phyloP scores from a whole-genome alignment of 2,329 filamentous ascomycete species.

The Thielaviopsis ethacetica region DNA sequence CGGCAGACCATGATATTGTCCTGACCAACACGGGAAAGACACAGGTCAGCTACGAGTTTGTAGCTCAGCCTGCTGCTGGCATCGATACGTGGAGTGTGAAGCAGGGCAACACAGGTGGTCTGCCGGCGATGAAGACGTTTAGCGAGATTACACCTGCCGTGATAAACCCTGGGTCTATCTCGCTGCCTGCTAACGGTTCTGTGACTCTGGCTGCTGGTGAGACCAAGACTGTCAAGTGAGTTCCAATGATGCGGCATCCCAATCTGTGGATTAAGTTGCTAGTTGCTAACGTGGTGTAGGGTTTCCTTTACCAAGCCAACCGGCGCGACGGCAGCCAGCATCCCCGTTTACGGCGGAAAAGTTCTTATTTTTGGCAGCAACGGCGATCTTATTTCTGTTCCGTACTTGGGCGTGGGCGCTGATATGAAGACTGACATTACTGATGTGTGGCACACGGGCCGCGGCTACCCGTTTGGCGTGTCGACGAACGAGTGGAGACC shows the following conservation, averaged over 20 bases:
- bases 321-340: constrained; percentile 16
- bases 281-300: background rate
- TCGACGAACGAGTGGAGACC: background rate
- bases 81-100: constrained; percentile 18
- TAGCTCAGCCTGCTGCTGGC: constrained; percentile 25
- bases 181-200: background rate
- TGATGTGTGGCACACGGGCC: background rate
- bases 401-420: constrained; percentile 14
- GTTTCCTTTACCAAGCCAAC: constrained; percentile 12
- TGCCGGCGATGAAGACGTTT: background rate
- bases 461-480: background rate
- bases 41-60: constrained; percentile 25
- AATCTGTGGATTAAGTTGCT: background rate
- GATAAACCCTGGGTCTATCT: background rate
- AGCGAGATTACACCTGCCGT: background rate
- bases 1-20: constrained; percentile 18
- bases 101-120: background rate
- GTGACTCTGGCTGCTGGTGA: background rate
- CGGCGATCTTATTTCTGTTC: constrained; percentile 24
- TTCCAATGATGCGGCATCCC: background rate
- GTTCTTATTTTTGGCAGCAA: constrained; percentile 24
- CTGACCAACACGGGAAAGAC: constrained; percentile 29
- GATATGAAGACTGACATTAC: background rate
- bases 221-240: constrained; percentile 1
- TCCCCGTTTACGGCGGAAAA: constrained; percentile 29